Evolutionary conservation across 1,284 basidiomycete species (phyloP).

Genomic region (Phellopilus nigrolimitatus): DNA sequence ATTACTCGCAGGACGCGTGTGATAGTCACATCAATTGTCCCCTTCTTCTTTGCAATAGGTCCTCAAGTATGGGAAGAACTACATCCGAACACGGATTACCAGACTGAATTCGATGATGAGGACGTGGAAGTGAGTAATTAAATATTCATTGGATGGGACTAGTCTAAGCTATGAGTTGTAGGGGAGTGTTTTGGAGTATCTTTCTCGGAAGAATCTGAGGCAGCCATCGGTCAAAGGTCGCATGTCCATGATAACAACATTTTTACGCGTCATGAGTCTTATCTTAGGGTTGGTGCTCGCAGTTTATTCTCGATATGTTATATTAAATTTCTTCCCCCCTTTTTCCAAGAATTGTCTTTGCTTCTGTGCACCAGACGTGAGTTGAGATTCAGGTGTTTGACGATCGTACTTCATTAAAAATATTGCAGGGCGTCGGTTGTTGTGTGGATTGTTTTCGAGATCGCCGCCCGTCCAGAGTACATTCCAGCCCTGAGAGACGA

Average conservation of each 20-base stretch:
- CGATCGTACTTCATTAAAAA: not conserved
- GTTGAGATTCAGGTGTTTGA: no score
- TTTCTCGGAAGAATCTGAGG: not conserved
- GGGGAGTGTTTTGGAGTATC: not conserved
- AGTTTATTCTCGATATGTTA: not conserved
- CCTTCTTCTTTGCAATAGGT: not conserved
- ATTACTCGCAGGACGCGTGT: not conserved
- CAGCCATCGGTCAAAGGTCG: not conserved
- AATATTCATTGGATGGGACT: no score
- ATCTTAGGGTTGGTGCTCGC: not conserved
- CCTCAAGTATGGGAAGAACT: not conserved
- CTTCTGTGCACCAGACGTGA: constrained; percentile 8
- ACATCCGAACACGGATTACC: not conserved
- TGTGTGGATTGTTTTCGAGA: constrained; percentile 32
- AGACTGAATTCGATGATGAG: no score
- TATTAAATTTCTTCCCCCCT: not conserved
- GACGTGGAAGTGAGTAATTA: no score
- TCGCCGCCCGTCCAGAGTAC: constrained; percentile 25
- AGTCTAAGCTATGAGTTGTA: not conserved
- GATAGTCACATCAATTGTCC: not conserved
- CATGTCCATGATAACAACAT: not conserved
- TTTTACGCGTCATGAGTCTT: not conserved
- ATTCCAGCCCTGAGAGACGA: constrained; percentile 24
- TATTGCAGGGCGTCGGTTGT: constrained; percentile 33
- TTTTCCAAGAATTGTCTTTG: not conserved